Evolutionary conservation across 805 yeast species (phyloP).

Genomic region (Nakazawaea ambrosiae): DNA sequence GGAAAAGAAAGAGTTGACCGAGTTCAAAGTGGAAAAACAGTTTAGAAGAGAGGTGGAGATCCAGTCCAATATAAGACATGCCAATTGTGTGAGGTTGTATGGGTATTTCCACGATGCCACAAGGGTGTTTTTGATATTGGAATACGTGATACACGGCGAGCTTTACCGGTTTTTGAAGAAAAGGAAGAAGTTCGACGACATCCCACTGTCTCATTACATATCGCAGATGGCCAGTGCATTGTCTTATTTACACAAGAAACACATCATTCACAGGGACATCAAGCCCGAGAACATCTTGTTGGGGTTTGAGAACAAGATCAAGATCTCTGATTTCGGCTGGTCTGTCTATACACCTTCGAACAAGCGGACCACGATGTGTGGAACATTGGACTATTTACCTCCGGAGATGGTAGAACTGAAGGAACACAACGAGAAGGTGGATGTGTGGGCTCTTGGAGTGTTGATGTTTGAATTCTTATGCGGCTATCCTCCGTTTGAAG

Average conservation of each 20-base stretch:
- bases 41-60: conserved; percentile 89
- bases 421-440: conserved; percentile 73
- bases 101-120: conserved; percentile 80
- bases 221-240: conserved; percentile 81
- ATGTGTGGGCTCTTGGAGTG: conserved; percentile 90
- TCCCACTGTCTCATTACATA: conserved; percentile 69
- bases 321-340: conserved; percentile 96
- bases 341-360: conserved; percentile 60
- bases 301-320: conserved; percentile 68
- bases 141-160: conserved; percentile 83
- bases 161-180: conserved; percentile 64
- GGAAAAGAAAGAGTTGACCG: conserved; percentile 74
- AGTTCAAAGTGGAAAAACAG: conserved; percentile 74
- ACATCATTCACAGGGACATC: conserved; percentile 85
- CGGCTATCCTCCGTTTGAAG: conserved; percentile 92
- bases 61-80: conserved; percentile 73
- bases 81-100: conserved; percentile 70
- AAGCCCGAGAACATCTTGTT: conserved; percentile 90
- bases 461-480: conserved; percentile 78
- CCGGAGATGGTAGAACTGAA: conserved; percentile 90
- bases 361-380: conserved; percentile 80
- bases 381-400: conserved; percentile 89
- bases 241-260: conserved; percentile 66
- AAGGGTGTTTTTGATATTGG: conserved; percentile 78
- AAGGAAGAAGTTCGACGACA: conserved; percentile 65